Percentiles rank a stretch among this genome's conserved stretches.
Conservation (phyloP, 2,329 filamentous ascomycete genomes). For the Arthroderma uncinatum region DNA sequence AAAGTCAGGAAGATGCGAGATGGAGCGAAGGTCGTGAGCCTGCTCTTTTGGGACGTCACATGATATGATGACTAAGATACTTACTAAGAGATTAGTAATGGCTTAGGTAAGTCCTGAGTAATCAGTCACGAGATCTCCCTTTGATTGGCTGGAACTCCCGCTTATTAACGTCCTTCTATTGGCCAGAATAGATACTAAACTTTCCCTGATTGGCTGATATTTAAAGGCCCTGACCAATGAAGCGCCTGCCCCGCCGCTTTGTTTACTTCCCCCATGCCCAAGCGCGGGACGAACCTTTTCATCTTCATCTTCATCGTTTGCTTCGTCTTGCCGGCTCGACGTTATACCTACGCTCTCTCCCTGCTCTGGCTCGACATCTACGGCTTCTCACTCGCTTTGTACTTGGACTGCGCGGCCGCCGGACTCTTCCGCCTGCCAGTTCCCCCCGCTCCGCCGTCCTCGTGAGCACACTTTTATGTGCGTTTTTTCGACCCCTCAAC, state of each 20-base stretch:
- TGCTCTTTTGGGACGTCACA: background rate
- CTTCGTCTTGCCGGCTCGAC: background rate
- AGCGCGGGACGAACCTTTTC: conserved; percentile 4
- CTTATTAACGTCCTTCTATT: background rate
- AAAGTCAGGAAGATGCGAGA: background rate
- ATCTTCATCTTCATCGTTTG: background rate
- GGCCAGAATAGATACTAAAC: background rate
- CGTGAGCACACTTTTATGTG: background rate
- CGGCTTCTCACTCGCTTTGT: background rate
- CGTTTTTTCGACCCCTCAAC: background rate
- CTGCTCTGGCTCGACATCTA: background rate
- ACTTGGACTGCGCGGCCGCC: background rate
- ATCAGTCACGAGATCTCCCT: background rate
- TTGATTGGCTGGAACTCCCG: background rate
- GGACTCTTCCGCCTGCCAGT: background rate
- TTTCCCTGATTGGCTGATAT: background rate
- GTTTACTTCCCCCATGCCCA: background rate
- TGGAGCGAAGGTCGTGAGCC: background rate
- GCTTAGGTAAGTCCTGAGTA: too few relatives aligned
- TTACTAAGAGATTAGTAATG: too few relatives aligned
- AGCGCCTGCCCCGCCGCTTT: background rate
- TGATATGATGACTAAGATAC: background rate
- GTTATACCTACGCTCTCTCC: too few relatives aligned
- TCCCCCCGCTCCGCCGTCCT: background rate
- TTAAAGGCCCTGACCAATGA: background rate